A percentile compares a stretch with the other conserved stretches of the same genome.
phyloP scores from a whole-genome alignment of 2,329 filamentous ascomycete species.

The Coccinonectria pachysandricola region DNA sequence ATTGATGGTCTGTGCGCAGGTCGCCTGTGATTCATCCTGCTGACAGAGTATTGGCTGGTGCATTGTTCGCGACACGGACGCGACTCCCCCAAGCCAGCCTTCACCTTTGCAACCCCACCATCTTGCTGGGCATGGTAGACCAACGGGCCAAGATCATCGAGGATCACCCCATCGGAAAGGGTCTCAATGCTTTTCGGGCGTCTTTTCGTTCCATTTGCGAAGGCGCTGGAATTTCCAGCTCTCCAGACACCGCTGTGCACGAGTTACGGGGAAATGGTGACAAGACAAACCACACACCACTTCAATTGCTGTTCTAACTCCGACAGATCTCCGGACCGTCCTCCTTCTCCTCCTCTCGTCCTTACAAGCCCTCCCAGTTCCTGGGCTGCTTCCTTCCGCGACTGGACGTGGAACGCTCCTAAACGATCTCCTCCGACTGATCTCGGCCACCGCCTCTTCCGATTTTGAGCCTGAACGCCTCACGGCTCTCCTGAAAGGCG shows the following conservation, averaged over 20 bases:
- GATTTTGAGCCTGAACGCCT: conserved; percentile 16
- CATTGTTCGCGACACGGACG: too few relatives aligned
- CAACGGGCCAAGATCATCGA: conserved; percentile 15
- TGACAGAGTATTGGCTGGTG: too few relatives aligned
- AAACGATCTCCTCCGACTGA: conserved; percentile 5
- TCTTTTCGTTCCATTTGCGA: conserved; percentile 15
- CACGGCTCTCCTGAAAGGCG: conserved; percentile 22
- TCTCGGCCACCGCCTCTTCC: conserved; percentile 2
- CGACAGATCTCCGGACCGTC: conserved; percentile 15
- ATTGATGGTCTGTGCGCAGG: too few relatives aligned
- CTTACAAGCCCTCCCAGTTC: conserved; percentile 8
- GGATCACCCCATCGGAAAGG: conserved; percentile 18
- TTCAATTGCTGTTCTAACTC: too few relatives aligned
- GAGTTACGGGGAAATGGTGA: conserved; percentile 14
- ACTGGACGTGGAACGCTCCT: conserved; percentile 1
- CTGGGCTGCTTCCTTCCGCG: conserved; percentile 3
- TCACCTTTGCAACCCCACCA: conserved; percentile 1
- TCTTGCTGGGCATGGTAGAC: conserved; percentile 6
- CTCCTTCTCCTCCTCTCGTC: conserved; percentile 14
- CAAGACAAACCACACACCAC: background rate
- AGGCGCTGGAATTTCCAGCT: conserved; percentile 7
- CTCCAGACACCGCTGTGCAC: conserved; percentile 10
- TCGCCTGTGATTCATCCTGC: too few relatives aligned
- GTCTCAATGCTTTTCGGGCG: conserved; percentile 16
- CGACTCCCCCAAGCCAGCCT: background rate